phyloP scores from a whole-genome alignment of 306 rosid genomes.

The Prunus persica region DNA sequence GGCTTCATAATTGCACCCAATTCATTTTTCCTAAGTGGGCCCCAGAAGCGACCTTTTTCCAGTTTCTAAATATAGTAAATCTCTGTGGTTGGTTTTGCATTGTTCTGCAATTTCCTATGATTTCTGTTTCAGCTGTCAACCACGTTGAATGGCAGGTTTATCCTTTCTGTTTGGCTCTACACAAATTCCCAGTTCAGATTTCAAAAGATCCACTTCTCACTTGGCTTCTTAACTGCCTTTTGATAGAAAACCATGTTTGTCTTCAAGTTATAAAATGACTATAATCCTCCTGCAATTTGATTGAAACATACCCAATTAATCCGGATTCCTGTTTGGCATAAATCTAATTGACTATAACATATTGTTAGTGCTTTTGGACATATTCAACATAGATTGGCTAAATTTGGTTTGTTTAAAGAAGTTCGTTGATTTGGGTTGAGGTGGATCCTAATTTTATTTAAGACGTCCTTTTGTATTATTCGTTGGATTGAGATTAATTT shows the following conservation, averaged over 20 bases:
- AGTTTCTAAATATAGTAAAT: slow-evolving; percentile 41
- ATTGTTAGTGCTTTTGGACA: too few species aligned
- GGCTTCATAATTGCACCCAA: slow-evolving; percentile 15
- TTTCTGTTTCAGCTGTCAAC: slow-evolving; percentile 23
- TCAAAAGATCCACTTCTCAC: background rate
- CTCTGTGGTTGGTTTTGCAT: slow-evolving; percentile 11
- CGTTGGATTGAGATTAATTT: too few species aligned
- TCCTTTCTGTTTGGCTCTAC: slow-evolving; percentile 17
- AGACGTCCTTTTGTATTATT: too few species aligned
- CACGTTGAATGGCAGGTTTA: slow-evolving; percentile 17
- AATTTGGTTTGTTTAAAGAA: too few species aligned
- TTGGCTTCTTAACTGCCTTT: background rate
- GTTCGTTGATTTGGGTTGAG: too few species aligned
- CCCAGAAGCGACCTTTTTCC: slow-evolving; percentile 17
- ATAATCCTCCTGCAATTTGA: too few species aligned
- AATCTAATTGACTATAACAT: too few species aligned
- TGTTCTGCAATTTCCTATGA: slow-evolving; percentile 24
- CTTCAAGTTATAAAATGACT: background rate
- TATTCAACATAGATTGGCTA: too few species aligned
- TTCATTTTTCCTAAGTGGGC: slow-evolving; percentile 9
- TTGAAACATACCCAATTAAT: too few species aligned
- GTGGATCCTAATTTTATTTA: too few species aligned
- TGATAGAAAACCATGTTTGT: background rate
- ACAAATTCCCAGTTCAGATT: background rate
- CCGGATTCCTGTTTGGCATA: too few species aligned